Evolutionary conservation across 108 stramenopile species (phyloP).

Genomic region (Nitzschia putrida): DNA sequence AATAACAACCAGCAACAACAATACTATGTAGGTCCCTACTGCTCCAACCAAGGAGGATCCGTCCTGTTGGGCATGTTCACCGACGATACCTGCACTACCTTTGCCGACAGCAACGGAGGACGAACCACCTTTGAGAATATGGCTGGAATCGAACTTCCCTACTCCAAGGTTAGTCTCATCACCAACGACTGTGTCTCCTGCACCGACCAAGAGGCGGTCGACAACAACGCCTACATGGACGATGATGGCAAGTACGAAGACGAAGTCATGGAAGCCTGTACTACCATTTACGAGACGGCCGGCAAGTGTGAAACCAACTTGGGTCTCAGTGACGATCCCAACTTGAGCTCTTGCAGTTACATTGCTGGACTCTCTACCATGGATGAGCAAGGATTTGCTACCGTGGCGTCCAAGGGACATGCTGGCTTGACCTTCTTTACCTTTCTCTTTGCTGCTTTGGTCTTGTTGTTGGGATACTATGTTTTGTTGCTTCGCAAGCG

Average conservation of each 20-base stretch:
- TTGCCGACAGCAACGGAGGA: slow-evolving; percentile 50
- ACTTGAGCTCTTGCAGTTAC: slow-evolving; percentile 68
- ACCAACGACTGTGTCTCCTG: slow-evolving; percentile 60
- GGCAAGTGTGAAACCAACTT: slow-evolving; percentile 76
- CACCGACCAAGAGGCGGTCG: slow-evolving; percentile 34
- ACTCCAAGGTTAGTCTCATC: slow-evolving; percentile 50
- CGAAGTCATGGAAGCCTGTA: slow-evolving; percentile 55
- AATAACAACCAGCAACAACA: slow-evolving; percentile 3
- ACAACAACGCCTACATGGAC: slow-evolving; percentile 33
- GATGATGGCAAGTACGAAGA: slow-evolving; percentile 34
- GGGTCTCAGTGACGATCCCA: slow-evolving; percentile 22
- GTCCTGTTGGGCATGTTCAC: slow-evolving; percentile 62
- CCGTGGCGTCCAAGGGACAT: slow-evolving; percentile 14
- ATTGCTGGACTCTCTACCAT: slow-evolving; percentile 69
- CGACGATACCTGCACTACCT: slow-evolving; percentile 61
- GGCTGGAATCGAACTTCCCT: slow-evolving; percentile 50
- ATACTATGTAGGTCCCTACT: slow-evolving; percentile 68
- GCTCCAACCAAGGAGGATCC: slow-evolving; percentile 55
- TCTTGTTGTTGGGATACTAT: slow-evolving; percentile 51
- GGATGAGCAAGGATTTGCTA: slow-evolving; percentile 52
- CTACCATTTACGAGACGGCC: slow-evolving; percentile 47
- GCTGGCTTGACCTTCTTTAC: slow-evolving; percentile 54
- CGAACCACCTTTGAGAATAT: slow-evolving; percentile 37
- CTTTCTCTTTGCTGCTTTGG: slow-evolving; percentile 49
- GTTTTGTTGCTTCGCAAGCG: slow-evolving; percentile 49